phyloP scores from a whole-genome alignment of 1,284 basidiomycete genomes.

The Apiotrichum mycotoxinovorans region DNA sequence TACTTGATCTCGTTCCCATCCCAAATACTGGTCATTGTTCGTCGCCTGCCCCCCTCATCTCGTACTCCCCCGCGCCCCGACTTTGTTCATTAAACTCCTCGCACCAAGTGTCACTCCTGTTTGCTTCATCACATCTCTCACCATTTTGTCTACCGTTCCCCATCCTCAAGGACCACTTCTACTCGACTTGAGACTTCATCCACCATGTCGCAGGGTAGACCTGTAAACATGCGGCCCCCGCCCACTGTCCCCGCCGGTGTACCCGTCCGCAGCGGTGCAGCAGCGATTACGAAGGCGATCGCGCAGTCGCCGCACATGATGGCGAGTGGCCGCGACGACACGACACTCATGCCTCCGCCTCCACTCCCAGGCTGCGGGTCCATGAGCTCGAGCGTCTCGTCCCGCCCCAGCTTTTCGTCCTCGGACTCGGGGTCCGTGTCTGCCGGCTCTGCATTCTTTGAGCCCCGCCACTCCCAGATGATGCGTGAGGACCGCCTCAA shows the following conservation, averaged over 20 bases:
- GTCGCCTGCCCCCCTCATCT: too few relatives aligned
- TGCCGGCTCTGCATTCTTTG: not conserved
- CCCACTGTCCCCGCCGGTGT: conserved; percentile 5
- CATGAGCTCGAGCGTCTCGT: conserved; percentile 12
- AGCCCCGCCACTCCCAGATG: not conserved
- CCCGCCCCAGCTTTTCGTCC: conserved; percentile 9
- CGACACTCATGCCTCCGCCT: conserved; percentile 15
- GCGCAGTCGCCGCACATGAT: not conserved
- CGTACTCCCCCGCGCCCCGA: too few relatives aligned
- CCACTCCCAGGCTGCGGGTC: conserved; percentile 11
- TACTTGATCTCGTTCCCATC: too few relatives aligned
- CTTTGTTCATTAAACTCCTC: not conserved
- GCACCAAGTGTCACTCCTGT: not conserved
- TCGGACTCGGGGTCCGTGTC: not conserved
- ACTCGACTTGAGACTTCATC: not conserved
- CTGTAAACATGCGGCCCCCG: not conserved
- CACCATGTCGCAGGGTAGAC: conserved; percentile 9
- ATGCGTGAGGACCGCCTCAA: conserved; percentile 11
- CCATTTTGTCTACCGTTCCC: too few relatives aligned
- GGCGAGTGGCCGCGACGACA: too few relatives aligned
- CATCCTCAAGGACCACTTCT: not conserved
- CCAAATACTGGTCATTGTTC: too few relatives aligned
- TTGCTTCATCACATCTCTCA: not conserved
- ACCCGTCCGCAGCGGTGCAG: conserved; percentile 4
- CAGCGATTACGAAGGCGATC: not conserved